These are phyloP conservation scores for Cercospora zeina DNA, from an alignment of 2,329 filamentous ascomycete genomes.

Conservation along the genomic window DNA sequence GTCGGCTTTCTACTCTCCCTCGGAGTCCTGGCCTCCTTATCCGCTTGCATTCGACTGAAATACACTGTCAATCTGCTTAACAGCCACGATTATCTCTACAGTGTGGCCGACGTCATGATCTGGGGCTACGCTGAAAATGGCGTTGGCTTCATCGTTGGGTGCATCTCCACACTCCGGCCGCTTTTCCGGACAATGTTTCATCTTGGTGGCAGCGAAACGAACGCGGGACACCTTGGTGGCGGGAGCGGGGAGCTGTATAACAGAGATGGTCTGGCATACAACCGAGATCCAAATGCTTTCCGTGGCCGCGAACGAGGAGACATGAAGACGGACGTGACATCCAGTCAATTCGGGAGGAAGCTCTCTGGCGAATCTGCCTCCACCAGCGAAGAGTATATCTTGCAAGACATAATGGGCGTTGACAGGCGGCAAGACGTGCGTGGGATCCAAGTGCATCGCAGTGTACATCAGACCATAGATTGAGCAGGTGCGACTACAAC, in stretches of 20 bases:
- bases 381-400: conserved; percentile 28
- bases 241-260: conserved; percentile 4
- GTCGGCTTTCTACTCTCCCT: conserved; percentile 43
- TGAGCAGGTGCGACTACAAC: not conserved
- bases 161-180: conserved; percentile 40
- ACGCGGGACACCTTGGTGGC: conserved; percentile 15
- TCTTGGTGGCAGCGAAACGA: conserved; percentile 24
- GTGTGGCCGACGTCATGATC: conserved; percentile 41
- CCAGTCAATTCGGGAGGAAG: conserved; percentile 23
- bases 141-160: conserved; percentile 42
- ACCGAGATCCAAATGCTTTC: conserved; percentile 8
- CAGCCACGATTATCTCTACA: conserved; percentile 39
- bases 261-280: conserved; percentile 11
- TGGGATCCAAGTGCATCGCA: conserved; percentile 28
- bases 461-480: conserved; percentile 26
- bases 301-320: conserved; percentile 8
- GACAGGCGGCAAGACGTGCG: conserved; percentile 15
- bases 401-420: conserved; percentile 23
- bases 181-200: conserved; percentile 37
- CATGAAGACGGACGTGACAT: conserved; percentile 24
- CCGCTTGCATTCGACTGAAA: conserved; percentile 40
- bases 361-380: conserved; percentile 17
- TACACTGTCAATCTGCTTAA: conserved; percentile 43
- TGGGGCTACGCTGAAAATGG: conserved; percentile 45
- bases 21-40: conserved; percentile 40